Evolutionary conservation across 2,329 filamentous ascomycete genomes (phyloP), one percentile per base, ranked within the genome.

Genomic region (Fusarium algeriense): DNA sequence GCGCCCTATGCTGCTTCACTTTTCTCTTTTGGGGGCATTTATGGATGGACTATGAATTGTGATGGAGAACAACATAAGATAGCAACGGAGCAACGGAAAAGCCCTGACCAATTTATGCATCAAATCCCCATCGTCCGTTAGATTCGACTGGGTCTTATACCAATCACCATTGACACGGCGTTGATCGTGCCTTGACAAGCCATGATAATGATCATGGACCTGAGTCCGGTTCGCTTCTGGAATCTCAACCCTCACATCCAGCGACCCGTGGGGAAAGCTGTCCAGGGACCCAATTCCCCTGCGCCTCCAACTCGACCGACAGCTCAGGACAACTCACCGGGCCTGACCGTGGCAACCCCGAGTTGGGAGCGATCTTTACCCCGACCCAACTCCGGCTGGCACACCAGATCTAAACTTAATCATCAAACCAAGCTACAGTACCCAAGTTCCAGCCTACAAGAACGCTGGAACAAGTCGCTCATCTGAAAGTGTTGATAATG

Each of bases 341-440:
- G 48, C 63, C 55, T 56, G 49, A 52, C 53, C 40, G 60, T 53
- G 45, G 28, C 68, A 72, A 71, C 59, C 55, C 69, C 64, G 69
- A 69, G 40, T 28, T 55, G 44, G 46, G 30, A 44, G 55, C 69
- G 64, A 57, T 49, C 30, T 59, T 65, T 52, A 62, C 53, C 44
- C 69, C 69, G 69, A 70, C 45, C 43, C 65, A 70, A 67, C 65
- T 70, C 69, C 65, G 69, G 52, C 34, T 57, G 55, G 57, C 49
- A 46, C 56, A 57, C 57, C 65, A 59, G 49, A 55, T 48, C 49
- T 26, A 72, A 70, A 62, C 58, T 54, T 23, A 69, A 70, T 61
- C 66, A 28, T 58, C 69, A 52, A 54, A 50, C 44, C 44, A 72
- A 60, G 34, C 34, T 23, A 23, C n/a, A n/a, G n/a, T n/a, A n/a